A percentile compares a stretch with the other conserved stretches of the same genome.
Conservation (phyloP, 805 yeast species). For the Zygosaccharomyces pseudorouxii region DNA sequence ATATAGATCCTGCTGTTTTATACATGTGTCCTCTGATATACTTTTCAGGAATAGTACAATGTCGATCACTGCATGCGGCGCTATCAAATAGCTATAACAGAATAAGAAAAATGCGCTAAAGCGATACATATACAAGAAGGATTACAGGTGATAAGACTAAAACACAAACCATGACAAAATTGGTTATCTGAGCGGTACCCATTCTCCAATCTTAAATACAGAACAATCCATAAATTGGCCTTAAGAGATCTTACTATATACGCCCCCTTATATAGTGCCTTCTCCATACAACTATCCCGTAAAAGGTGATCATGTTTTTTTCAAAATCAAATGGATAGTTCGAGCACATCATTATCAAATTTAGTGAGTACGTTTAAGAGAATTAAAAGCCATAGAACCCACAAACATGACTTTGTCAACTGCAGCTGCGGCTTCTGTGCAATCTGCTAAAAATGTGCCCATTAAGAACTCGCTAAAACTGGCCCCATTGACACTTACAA, state of each 20-base stretch:
- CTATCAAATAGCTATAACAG: neutral
- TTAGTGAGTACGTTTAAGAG: neutral
- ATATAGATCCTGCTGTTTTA: too few species aligned
- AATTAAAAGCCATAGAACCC: neutral
- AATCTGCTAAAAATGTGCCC: neutral
- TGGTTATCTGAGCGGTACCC: too few species aligned
- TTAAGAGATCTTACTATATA: too few species aligned
- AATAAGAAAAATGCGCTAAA: too few species aligned
- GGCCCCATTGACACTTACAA: conserved; percentile 26
- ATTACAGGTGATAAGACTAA: too few species aligned
- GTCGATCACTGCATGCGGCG: neutral
- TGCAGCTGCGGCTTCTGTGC: neutral
- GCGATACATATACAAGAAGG: too few species aligned
- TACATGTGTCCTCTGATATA: neutral
- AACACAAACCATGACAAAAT: too few species aligned
- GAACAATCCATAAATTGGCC: too few species aligned
- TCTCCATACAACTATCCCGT: too few species aligned
- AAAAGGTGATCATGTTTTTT: neutral
- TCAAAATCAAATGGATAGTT: neutral
- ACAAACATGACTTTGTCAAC: neutral
- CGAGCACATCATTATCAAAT: neutral
- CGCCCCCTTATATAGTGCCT: too few species aligned
- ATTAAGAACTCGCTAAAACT: neutral
- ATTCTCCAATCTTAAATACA: too few species aligned
- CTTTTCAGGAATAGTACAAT: neutral